These are phyloP conservation scores for Echria macrotheca DNA, from an alignment of 495 filamentous ascomycete species.

Conservation along the genomic window DNA sequence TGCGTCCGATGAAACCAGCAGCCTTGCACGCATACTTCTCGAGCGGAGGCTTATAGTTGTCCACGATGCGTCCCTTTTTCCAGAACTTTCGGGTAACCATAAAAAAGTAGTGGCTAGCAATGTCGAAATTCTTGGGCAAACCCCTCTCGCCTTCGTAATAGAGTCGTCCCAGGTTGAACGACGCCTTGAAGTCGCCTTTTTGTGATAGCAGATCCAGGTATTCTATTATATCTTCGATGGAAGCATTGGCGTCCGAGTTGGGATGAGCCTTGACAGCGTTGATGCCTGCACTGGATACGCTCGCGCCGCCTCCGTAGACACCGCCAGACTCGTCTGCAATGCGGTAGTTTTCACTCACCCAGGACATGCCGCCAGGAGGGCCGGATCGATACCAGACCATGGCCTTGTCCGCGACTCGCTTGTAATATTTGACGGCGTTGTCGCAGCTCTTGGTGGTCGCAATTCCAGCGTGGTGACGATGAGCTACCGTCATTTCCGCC, in stretches of 20 bases:
- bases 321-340: conserved; percentile 87
- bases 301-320: conserved; percentile 92
- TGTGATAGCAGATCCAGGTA: conserved; percentile 90
- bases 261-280: conserved; percentile 67
- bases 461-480: conserved; percentile 80
- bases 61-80: conserved; percentile 52
- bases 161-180: conserved; percentile 79
- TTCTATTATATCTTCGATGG: conserved; percentile 89
- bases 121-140: conserved; percentile 63
- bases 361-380: conserved; percentile 80
- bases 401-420: conserved; percentile 88
- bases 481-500: conserved; percentile 92
- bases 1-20: conserved; percentile 85
- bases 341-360: conserved; percentile 68
- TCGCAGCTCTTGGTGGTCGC: conserved; percentile 82
- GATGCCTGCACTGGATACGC: conserved; percentile 82
- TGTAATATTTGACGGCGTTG: conserved; percentile 80
- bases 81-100: conserved; percentile 81
- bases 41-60: conserved; percentile 47
- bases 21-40: conserved; percentile 85
- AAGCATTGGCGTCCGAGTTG: conserved; percentile 68
- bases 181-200: conserved; percentile 89
- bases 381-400: conserved; percentile 79
- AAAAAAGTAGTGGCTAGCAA: conserved; percentile 78
- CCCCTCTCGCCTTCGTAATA: conserved; percentile 84